Evolutionary conservation across 2,329 filamentous ascomycete genomes (phyloP), one percentile per base, ranked within the genome.

Genomic region (Thielaviopsis ethacetica): DNA sequence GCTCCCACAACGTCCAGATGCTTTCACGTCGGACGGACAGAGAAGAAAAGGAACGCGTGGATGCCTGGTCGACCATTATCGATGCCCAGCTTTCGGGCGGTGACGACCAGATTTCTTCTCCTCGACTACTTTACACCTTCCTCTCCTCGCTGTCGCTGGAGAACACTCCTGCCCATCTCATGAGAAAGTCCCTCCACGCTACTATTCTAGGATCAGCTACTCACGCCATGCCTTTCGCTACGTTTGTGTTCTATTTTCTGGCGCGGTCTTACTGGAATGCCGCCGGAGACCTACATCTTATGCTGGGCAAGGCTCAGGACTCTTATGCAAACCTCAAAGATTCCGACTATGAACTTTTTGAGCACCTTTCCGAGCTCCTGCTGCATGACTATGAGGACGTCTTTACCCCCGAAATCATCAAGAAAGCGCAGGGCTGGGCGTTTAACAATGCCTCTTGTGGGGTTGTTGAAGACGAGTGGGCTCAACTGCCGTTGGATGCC

Each of bases 51-150:
- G 91, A 88, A 6, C 82, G 91, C 27, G 80, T 95, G 66, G 93
- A 95, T 72, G 88, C 90, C 0, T 97, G 91, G 91, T 81, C 85
- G 38, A 95, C 95, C 66, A 91, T 91, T 15, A 79, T 96, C 58
- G 91, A 97, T 70, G 90, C 91, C 26, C 91, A 96, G 69, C 78
- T 97, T 21, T 88, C 88, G 10, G 91, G 91, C 50, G 91, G 91
- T 15, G 91, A 96, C 70, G 80, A 85, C 9, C 88, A 95, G 68
- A 86, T 96, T 65, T 95, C 86, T 75, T 90, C 86, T 70, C 90
- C 88, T 69, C 83, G 91, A 55, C 76, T 96, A 34, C 81, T 91
- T 0, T 75, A 96, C 55, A 95, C 91, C 0, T 77, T 96, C 26
- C 84, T 96, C 66, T 90, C 91, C 9, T 94, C 91, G 1, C 85